phyloP scores from a whole-genome alignment of 768 basidiomycete genomes.

The Pholiota microspora region DNA sequence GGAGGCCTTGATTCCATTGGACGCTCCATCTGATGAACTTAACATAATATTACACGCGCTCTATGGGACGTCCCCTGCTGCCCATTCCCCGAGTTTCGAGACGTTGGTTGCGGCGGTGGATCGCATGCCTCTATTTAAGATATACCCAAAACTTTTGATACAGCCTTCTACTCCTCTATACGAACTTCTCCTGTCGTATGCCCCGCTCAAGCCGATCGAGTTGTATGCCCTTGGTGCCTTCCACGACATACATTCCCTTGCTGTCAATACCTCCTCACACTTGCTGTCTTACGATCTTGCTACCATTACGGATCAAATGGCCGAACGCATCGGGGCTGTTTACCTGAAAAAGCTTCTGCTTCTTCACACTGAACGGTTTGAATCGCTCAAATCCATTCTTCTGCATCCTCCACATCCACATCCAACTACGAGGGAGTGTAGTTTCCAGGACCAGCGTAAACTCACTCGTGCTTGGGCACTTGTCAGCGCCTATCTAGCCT shows the following conservation, averaged over 20 bases:
- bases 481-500: constrained; percentile 24
- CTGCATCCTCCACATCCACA: constrained; percentile 23
- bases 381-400: constrained; percentile 30
- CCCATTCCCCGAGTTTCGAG: constrained; percentile 49
- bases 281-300: constrained; percentile 34
- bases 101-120: constrained; percentile 44
- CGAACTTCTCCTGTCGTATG: constrained; percentile 29
- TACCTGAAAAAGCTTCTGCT: constrained; percentile 40
- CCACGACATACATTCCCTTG: constrained; percentile 34
- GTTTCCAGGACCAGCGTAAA: constrained; percentile 22
- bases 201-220: constrained; percentile 34
- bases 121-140: constrained; percentile 26
- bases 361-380: constrained; percentile 34
- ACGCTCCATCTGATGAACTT: constrained; percentile 43
- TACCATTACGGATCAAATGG: constrained; percentile 35
- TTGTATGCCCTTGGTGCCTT: constrained; percentile 39
- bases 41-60: constrained; percentile 56
- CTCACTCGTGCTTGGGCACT: constrained; percentile 29
- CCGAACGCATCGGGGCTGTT: constrained; percentile 35
- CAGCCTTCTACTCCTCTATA: constrained; percentile 27
- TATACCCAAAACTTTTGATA: constrained; percentile 23
- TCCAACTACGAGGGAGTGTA: constrained; percentile 21
- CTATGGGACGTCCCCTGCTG: constrained; percentile 49
- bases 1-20: constrained; percentile 37
- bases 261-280: constrained; percentile 36